Conservation (phyloP, 1,284 basidiomycete species). For the Prillingera fragicola region DNA sequence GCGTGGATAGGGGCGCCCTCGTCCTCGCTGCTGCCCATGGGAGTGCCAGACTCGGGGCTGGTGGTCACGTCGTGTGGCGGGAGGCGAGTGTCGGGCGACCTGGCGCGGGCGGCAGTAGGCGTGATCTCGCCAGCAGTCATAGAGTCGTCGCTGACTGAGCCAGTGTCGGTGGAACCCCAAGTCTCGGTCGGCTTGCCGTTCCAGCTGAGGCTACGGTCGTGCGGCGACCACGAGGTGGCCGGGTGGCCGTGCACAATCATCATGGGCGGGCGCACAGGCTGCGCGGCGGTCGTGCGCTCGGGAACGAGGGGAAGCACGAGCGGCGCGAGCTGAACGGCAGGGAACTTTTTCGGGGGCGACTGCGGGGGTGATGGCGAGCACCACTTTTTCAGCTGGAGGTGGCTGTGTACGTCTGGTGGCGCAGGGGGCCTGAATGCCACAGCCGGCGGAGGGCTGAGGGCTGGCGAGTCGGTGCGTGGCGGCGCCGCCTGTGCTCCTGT, state of each 20-base stretch:
- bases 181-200: slow-evolving; percentile 23
- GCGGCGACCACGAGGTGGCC: slow-evolving; percentile 26
- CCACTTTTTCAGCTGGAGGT: slow-evolving; percentile 40
- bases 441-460: slow-evolving; percentile 21
- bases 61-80: neutral
- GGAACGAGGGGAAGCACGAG: slow-evolving; percentile 9
- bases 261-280: slow-evolving; percentile 15
- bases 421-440: slow-evolving; percentile 37
- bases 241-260: slow-evolving; percentile 36
- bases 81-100: slow-evolving; percentile 29
- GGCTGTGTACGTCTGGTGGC: slow-evolving; percentile 39
- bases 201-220: slow-evolving; percentile 41
- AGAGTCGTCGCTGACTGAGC: neutral
- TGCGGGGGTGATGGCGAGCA: slow-evolving; percentile 46
- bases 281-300: slow-evolving; percentile 1
- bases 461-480: neutral
- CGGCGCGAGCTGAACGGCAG: neutral
- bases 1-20: slow-evolving; percentile 15
- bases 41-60: slow-evolving; percentile 15
- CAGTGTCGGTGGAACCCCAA: slow-evolving; percentile 1
- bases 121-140: slow-evolving; percentile 33
- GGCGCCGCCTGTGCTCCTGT: slow-evolving; percentile 7
- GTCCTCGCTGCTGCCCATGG: slow-evolving; percentile 2
- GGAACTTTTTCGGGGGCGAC: slow-evolving; percentile 33
- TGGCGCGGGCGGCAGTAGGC: slow-evolving; percentile 26